Evolutionary conservation across 1,139 yeast genomes (phyloP).

Genomic region (Geotrichum siamense): DNA sequence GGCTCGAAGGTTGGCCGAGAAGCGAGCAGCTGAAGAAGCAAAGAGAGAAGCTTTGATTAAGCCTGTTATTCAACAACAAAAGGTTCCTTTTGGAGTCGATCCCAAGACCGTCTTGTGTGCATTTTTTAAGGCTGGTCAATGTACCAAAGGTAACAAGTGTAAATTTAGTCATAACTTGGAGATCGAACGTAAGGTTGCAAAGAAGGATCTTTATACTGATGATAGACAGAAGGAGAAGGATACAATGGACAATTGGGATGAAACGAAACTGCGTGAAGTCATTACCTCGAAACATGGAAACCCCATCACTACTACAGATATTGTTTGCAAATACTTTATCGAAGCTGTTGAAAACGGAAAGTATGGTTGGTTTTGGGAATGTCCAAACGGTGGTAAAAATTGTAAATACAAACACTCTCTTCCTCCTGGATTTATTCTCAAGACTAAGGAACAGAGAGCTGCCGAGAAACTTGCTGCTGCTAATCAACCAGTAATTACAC

Average conservation of each 20-base stretch:
- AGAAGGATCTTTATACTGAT: conserved; percentile 90
- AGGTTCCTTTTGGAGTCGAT: conserved; percentile 95
- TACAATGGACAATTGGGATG: conserved; percentile 97
- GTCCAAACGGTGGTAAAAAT: conserved; percentile 89
- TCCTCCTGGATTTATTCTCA: conserved; percentile 93
- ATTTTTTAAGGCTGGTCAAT: conserved; percentile 79
- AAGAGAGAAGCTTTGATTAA: conserved; percentile 78
- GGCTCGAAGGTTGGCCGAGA: conserved; percentile 71
- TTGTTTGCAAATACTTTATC: conserved; percentile 85
- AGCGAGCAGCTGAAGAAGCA: conserved; percentile 85
- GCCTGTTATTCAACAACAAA: conserved; percentile 60
- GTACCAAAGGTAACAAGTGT: conserved; percentile 88
- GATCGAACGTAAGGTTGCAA: conserved; percentile 79
- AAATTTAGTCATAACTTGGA: conserved; percentile 88
- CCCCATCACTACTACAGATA: conserved; percentile 89
- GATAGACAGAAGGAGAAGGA: conserved; percentile 71
- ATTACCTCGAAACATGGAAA: conserved; percentile 90
- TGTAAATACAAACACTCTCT: conserved; percentile 96
- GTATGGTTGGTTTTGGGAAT: conserved; percentile 98
- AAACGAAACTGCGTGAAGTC: conserved; percentile 82
- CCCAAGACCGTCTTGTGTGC: conserved; percentile 92
- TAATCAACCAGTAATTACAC: conserved; percentile 78
- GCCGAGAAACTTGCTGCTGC: conserved; percentile 83
- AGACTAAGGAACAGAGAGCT: conserved; percentile 92
- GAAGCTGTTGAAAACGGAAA: conserved; percentile 97